Evolutionary conservation across 306 rosid genomes (phyloP).

Genomic region (Cercis canadensis): DNA sequence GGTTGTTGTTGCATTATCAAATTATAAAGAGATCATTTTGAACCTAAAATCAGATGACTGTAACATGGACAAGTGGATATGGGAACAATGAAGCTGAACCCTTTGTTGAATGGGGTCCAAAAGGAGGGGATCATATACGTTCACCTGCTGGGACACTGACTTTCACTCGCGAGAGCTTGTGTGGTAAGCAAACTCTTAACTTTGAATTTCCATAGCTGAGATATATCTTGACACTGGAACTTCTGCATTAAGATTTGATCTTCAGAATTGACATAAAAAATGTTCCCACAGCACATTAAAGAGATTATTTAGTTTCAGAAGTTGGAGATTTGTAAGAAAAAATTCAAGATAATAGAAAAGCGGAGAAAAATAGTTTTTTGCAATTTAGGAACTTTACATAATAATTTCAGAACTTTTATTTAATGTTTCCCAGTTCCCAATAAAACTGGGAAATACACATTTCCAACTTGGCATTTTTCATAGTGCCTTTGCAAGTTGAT

Average conservation of each 20-base stretch:
- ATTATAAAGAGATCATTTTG: constrained; percentile 14
- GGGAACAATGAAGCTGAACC: constrained; percentile 71
- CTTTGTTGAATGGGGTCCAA: constrained; percentile 78
- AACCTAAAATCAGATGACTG: constrained; percentile 65
- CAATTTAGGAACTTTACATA: too few species aligned
- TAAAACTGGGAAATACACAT: too few species aligned
- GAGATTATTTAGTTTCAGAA: too few species aligned
- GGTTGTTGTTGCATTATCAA: constrained; percentile 3
- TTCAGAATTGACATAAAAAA: neutral
- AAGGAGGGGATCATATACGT: constrained; percentile 56
- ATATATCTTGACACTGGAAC: constrained; percentile 2
- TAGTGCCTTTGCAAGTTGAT: too few species aligned
- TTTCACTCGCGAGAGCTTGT: constrained; percentile 67
- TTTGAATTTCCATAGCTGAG: neutral
- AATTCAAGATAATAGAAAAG: too few species aligned
- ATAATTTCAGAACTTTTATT: too few species aligned
- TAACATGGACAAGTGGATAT: constrained; percentile 98
- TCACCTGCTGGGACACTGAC: constrained; percentile 81
- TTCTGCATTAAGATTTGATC: constrained; percentile 15
- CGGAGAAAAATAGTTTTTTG: too few species aligned
- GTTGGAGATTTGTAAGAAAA: too few species aligned
- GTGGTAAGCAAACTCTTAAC: constrained; percentile 64
- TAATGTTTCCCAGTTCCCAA: too few species aligned
- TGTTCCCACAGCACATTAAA: too few species aligned
- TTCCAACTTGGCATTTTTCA: too few species aligned